Conservation (phyloP, 352 stramenopile genomes). For the Phytophthora macrochlamydospora region DNA sequence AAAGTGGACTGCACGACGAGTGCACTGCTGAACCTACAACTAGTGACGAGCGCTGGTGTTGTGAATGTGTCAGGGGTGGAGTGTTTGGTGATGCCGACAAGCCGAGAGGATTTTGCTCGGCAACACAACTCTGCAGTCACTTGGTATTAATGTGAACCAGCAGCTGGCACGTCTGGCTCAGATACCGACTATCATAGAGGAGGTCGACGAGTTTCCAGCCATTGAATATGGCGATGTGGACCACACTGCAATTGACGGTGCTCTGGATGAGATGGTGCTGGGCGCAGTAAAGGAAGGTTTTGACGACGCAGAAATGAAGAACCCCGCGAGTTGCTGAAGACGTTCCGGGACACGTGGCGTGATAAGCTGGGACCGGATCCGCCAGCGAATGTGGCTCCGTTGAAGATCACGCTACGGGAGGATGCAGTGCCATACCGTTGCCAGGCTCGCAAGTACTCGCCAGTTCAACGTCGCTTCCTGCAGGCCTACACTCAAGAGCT, state of each 20-base stretch:
- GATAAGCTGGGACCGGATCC: slow-evolving; percentile 19
- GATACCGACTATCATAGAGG: neutral
- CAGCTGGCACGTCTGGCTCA: slow-evolving; percentile 2
- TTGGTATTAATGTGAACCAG: slow-evolving; percentile 11
- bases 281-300: slow-evolving; percentile 2
- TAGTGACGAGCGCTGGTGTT: slow-evolving; percentile 1
- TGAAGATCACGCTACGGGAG: slow-evolving; percentile 18
- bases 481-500: slow-evolving; percentile 15
- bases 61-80: slow-evolving; percentile 2
- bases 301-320: neutral
- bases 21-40: neutral
- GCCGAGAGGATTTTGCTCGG: slow-evolving; percentile 6
- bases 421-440: slow-evolving; percentile 20
- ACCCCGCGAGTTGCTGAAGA: neutral
- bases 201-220: neutral
- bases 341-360: slow-evolving; percentile 12
- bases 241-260: neutral
- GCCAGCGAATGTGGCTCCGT: slow-evolving; percentile 17
- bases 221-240: slow-evolving; percentile 5
- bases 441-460: slow-evolving; percentile 15
- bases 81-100: slow-evolving; percentile 3
- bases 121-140: slow-evolving; percentile 4
- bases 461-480: slow-evolving; percentile 23
- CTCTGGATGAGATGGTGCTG: slow-evolving; percentile 2
- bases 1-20: neutral